Evolutionary conservation across 768 basidiomycete species (phyloP).

Genomic region (Chalciporus sphaerocephalus): DNA sequence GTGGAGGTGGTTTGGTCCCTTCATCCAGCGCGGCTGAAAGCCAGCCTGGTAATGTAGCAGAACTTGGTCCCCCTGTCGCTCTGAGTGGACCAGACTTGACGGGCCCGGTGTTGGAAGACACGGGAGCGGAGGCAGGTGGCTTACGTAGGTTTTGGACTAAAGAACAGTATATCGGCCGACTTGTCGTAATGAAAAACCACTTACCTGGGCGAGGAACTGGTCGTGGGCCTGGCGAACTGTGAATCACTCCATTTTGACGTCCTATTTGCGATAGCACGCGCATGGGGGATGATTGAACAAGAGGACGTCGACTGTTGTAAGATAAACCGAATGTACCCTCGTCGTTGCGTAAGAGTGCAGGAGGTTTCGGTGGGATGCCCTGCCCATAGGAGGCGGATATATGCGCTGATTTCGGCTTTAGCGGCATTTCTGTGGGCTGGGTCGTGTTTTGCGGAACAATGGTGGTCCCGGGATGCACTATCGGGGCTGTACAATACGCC

Average conservation of each 20-base stretch:
- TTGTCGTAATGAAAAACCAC: constrained; percentile 1
- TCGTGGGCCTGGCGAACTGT: constrained; percentile 10
- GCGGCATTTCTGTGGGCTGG: not conserved
- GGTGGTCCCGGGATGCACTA: too few species aligned
- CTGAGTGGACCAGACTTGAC: not conserved
- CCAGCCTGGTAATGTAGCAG: constrained; percentile 5
- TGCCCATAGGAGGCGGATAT: constrained; percentile 1
- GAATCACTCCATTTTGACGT: not conserved
- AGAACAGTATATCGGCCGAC: constrained; percentile 5
- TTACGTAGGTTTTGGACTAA: constrained; percentile 4
- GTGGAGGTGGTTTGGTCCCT: not conserved
- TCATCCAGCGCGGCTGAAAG: constrained; percentile 3
- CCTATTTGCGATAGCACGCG: not conserved
- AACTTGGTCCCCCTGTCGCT: not conserved
- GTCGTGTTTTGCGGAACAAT: not conserved
- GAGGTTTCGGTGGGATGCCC: too few species aligned
- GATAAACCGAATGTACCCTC: not conserved
- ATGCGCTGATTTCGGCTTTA: constrained; percentile 11
- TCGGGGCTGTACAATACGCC: not conserved
- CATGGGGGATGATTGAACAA: constrained; percentile 6
- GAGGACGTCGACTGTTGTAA: not conserved
- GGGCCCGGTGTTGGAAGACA: not conserved
- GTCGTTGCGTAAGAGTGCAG: not conserved
- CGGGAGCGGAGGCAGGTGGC: not conserved
- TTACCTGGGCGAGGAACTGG: constrained; percentile 13